Evolutionary conservation across 73 alveolate species (phyloP).

Genomic region (Paramecium sonneborni): DNA sequence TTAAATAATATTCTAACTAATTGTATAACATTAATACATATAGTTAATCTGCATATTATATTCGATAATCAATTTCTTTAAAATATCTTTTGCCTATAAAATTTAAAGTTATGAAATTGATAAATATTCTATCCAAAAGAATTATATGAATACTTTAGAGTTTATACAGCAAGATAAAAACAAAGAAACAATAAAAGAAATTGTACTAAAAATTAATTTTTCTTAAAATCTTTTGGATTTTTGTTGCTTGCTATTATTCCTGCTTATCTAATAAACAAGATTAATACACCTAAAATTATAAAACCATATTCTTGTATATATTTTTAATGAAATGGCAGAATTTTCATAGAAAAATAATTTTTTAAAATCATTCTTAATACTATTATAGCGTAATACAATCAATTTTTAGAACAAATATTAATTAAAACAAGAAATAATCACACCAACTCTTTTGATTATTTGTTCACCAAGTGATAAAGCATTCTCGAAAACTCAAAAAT

Average conservation of each 20-base stretch:
- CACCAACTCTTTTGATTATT: too few relatives aligned
- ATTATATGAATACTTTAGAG: not conserved
- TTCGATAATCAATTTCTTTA: not conserved
- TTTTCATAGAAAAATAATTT: too few relatives aligned
- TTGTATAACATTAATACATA: not conserved
- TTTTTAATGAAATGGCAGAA: not conserved
- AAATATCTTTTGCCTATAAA: not conserved
- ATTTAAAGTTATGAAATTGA: not conserved
- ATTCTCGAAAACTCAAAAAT: too few relatives aligned
- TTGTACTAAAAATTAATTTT: not conserved
- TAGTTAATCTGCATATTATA: not conserved
- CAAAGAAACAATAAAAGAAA: not conserved
- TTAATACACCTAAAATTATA: not conserved
- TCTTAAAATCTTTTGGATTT: not conserved
- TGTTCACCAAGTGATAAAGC: too few relatives aligned
- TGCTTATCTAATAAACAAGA: not conserved
- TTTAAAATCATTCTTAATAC: too few relatives aligned
- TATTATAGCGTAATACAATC: too few relatives aligned
- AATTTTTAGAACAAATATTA: too few relatives aligned
- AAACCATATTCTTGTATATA: not conserved
- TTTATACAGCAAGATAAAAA: not conserved
- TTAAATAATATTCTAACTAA: too few relatives aligned
- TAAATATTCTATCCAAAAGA: not conserved
- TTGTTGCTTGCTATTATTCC: not conserved
- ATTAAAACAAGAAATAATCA: too few relatives aligned